These are phyloP conservation scores for Aspergillus olivimuriae DNA, from an alignment of 495 filamentous ascomycete genomes.

Conservation along the genomic window DNA sequence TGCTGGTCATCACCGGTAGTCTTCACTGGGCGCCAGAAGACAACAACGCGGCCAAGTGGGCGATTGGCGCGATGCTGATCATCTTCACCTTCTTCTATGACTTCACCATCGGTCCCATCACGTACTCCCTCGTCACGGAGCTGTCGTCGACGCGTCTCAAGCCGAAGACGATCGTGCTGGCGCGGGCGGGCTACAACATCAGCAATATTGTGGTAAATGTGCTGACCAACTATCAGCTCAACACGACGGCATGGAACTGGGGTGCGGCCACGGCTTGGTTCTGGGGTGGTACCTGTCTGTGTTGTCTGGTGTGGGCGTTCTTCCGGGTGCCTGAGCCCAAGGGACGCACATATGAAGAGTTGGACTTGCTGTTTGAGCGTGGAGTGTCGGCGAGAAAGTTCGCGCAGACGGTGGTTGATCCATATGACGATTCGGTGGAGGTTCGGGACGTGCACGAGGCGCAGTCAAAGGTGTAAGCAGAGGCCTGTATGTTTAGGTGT, in stretches of 20 bases:
- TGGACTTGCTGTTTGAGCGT: constrained; percentile 33
- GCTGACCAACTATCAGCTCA: constrained; percentile 62
- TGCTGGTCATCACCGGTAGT: constrained; percentile 60
- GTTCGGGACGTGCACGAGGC: constrained; percentile 6
- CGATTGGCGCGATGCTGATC: constrained; percentile 49
- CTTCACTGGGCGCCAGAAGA: constrained; percentile 50
- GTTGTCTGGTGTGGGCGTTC: constrained; percentile 58
- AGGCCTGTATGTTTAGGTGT: too few relatives aligned
- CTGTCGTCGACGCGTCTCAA: constrained; percentile 59
- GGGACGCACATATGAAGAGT: constrained; percentile 58
- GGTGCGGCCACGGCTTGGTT: constrained; percentile 60
- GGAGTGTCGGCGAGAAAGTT: constrained; percentile 54
- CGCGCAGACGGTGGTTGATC: constrained; percentile 45
- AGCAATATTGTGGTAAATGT: constrained; percentile 56
- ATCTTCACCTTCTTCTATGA: constrained; percentile 63
- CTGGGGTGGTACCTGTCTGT: constrained; percentile 58
- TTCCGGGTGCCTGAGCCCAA: constrained; percentile 63
- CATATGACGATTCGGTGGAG: constrained; percentile 23
- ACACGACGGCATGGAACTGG: constrained; percentile 61
- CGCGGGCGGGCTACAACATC: constrained; percentile 61
- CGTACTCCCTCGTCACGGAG: constrained; percentile 64
- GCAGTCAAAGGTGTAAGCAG: neutral
- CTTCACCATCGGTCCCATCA: constrained; percentile 62
- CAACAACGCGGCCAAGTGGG: constrained; percentile 20
- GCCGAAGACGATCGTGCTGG: constrained; percentile 59